Percentiles rank a stretch among this genome's conserved stretches.
Evolutionary conservation across 352 stramenopile genomes (phyloP).

Genomic region (Blastocystis hominis): DNA sequence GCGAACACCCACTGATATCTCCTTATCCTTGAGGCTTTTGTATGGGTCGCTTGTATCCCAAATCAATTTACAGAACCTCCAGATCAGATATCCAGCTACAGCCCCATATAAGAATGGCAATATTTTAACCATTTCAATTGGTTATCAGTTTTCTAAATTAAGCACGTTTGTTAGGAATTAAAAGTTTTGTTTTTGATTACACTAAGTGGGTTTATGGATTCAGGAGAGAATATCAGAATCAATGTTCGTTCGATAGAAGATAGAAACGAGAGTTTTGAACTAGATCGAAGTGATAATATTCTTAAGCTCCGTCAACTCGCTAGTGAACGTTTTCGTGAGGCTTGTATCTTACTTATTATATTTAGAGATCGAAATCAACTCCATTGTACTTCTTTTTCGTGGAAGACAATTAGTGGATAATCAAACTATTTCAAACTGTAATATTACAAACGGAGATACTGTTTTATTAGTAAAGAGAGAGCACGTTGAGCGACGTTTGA

Average conservation of each 20-base stretch:
- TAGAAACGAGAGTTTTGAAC: neutral
- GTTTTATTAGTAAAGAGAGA: neutral
- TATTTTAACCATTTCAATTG: neutral
- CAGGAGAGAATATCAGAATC: neutral
- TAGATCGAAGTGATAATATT: neutral
- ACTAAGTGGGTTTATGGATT: neutral
- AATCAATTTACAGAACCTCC: neutral
- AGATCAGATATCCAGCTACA: conserved; percentile 21
- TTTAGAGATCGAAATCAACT: neutral
- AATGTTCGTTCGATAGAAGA: conserved; percentile 43
- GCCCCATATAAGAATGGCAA: neutral
- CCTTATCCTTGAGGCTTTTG: neutral
- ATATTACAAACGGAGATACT: neutral
- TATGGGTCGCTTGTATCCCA: too few relatives aligned
- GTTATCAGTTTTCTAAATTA: neutral
- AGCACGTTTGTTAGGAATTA: neutral
- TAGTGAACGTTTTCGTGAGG: neutral
- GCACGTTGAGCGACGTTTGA: neutral
- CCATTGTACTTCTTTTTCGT: conserved; percentile 8
- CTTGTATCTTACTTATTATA: neutral
- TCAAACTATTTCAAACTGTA: conserved; percentile 10
- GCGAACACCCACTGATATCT: neutral
- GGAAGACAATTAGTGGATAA: conserved; percentile 9
- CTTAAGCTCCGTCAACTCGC: neutral
- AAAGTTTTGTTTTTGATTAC: neutral